These are phyloP conservation scores for Globisporangium paroecandrum DNA, from an alignment of 352 stramenopile genomes.

Conservation along the genomic window DNA sequence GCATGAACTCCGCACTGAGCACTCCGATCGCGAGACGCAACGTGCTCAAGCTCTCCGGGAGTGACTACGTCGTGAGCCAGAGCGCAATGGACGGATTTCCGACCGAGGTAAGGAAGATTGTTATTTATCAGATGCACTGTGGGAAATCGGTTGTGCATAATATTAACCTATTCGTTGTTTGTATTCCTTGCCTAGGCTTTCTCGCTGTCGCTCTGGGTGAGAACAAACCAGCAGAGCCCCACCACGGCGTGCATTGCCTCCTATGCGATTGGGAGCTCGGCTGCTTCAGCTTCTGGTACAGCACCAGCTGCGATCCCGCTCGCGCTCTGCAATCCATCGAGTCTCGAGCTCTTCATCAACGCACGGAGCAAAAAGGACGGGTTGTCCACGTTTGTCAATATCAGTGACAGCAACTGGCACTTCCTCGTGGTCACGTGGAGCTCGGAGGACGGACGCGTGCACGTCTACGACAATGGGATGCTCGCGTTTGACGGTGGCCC, in stretches of 20 bases:
- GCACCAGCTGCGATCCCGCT: slow-evolving; percentile 26
- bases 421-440: slow-evolving; percentile 62
- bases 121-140: background rate
- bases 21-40: slow-evolving; percentile 23
- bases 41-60: slow-evolving; percentile 32
- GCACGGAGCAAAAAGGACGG: slow-evolving; percentile 24
- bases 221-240: slow-evolving; percentile 29
- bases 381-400: slow-evolving; percentile 54
- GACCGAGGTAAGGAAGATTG: slow-evolving; percentile 24
- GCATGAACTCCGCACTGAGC: slow-evolving; percentile 19
- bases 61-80: slow-evolving; percentile 42
- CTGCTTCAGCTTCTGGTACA: background rate
- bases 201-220: slow-evolving; percentile 63
- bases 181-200: slow-evolving; percentile 29
- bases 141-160: background rate
- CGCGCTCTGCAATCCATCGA: slow-evolving; percentile 58
- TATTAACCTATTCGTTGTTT: background rate
- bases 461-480: slow-evolving; percentile 68
- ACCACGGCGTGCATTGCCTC: slow-evolving; percentile 41
- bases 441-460: slow-evolving; percentile 45
- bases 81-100: slow-evolving; percentile 36
- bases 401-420: slow-evolving; percentile 69
- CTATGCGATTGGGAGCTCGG: slow-evolving; percentile 23
- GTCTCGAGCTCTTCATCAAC: slow-evolving; percentile 51
- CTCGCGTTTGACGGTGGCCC: slow-evolving; percentile 61